Conservation (phyloP, 768 basidiomycete species). For the Kwoniella newhampshirensis region DNA sequence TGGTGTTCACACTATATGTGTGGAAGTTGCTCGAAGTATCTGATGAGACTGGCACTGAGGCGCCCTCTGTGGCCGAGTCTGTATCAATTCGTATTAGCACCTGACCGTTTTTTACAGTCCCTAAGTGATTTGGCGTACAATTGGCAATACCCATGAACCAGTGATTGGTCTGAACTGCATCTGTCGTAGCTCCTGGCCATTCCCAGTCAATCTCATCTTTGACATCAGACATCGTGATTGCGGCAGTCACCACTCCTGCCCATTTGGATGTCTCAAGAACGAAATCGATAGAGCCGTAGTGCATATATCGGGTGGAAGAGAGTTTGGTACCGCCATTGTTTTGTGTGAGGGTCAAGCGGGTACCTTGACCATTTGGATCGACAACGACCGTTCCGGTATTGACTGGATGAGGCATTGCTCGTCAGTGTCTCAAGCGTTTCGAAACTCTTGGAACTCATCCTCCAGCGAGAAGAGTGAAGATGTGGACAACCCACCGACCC, state of each 20-base stretch:
- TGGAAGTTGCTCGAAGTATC: conserved; percentile 36
- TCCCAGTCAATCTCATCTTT: conserved; percentile 56
- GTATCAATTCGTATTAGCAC: background rate
- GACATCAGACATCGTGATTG: conserved; percentile 68
- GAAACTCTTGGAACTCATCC: no score
- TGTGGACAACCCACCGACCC: conserved; percentile 48
- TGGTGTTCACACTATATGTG: conserved; percentile 32
- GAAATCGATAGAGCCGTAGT: conserved; percentile 68
- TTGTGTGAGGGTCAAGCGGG: conserved; percentile 64
- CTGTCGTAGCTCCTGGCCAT: conserved; percentile 56
- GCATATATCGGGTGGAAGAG: conserved; percentile 75
- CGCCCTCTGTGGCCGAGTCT: conserved; percentile 38
- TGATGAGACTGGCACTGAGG: conserved; percentile 17
- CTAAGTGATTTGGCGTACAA: conserved; percentile 23
- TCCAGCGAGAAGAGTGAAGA: no score
- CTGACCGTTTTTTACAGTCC: no score
- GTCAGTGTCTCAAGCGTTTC: no score
- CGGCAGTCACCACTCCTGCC: conserved; percentile 75
- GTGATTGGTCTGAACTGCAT: conserved; percentile 71
- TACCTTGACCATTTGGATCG: conserved; percentile 25
- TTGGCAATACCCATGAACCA: conserved; percentile 44
- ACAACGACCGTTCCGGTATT: conserved; percentile 27
- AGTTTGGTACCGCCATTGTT: conserved; percentile 70
- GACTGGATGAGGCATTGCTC: conserved; percentile 6
- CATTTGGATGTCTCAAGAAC: conserved; percentile 65